These are phyloP conservation scores for Phytophthora rubi DNA, from an alignment of 352 stramenopile genomes.

Conservation along the genomic window DNA sequence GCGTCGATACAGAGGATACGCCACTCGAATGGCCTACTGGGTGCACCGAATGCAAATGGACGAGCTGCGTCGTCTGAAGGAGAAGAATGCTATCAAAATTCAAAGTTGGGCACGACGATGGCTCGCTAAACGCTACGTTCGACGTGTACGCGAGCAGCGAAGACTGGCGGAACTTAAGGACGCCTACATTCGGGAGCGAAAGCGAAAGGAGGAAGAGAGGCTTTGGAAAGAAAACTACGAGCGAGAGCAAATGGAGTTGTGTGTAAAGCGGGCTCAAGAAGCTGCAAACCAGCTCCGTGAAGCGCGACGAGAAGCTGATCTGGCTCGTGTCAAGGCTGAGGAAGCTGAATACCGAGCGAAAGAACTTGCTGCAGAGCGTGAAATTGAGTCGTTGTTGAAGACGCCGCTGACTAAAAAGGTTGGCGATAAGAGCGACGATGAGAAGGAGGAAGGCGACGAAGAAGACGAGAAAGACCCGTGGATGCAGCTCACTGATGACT, in stretches of 20 bases:
- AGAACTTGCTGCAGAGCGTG: conserved; percentile 46
- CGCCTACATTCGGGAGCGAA: conserved; percentile 64
- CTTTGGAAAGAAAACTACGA: conserved; percentile 63
- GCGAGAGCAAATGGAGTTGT: conserved; percentile 65
- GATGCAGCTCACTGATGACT: conserved; percentile 44
- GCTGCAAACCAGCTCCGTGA: conserved; percentile 57
- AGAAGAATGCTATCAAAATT: conserved; percentile 39
- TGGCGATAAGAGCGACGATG: conserved; percentile 12
- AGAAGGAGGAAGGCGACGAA: conserved; percentile 15
- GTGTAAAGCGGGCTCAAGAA: conserved; percentile 50
- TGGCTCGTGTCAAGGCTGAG: conserved; percentile 60
- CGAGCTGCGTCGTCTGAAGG: conserved; percentile 41
- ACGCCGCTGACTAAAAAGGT: neutral
- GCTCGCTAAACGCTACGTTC: conserved; percentile 42
- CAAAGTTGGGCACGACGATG: conserved; percentile 47
- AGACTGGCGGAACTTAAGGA: conserved; percentile 56
- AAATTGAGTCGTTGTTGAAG: conserved; percentile 32
- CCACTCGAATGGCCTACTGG: conserved; percentile 45
- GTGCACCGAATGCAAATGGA: conserved; percentile 46
- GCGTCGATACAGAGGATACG: conserved; percentile 60
- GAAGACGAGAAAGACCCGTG: conserved; percentile 30
- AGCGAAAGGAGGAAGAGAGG: conserved; percentile 57
- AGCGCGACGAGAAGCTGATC: conserved; percentile 66
- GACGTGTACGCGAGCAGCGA: conserved; percentile 35
- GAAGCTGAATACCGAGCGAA: conserved; percentile 52